Base-by-base conservation (phyloP, 106 monocot species). In the Iris macrosiphon region DNA sequence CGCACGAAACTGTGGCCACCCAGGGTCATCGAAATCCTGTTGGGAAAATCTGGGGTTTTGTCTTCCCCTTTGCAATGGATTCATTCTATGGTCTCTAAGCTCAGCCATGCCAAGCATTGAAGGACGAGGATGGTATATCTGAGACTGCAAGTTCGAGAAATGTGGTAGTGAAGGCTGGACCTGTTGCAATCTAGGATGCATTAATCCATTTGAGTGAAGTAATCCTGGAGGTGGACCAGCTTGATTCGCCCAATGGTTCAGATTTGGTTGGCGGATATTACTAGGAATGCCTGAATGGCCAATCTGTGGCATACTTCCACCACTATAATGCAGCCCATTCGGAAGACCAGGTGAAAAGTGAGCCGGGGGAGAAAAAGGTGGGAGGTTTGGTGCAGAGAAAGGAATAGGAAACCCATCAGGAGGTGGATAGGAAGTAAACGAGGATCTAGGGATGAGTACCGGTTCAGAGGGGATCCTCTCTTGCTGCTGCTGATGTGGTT, bases 241-340 rank as follows among this genome's bases (percentile, higher is more conserved):
- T 39, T 69, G 69, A 49, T 71, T 74, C 40, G 66, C 8, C 76
- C 77, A 60, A 45, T 39, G 53, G 20, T 70, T 77, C 21, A 10
- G 34, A 35, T 35, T 4, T 35, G 57, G 70, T 24, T 31, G 49
- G 18, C 14, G 58, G 59, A 23, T 67, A 37, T 51, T 60, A 12
- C 63, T 42, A 2, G 72, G 38, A 14, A 49, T 38, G 6, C 59
- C 62, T 15, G 62, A 19, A 53, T 72, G 31, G 17, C 55, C 22
- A 63, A 70, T 63, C 7, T 81, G 79, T 50, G 64, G 32, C 28
- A 76, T 65, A 40, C 68, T 72, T 25, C 67, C 70, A 69, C 72
- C 60, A 6, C 2, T 58, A 51, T 65, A 71, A 15, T 60, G 79
- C 27, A 75, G 55, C 26, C 79, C 71, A 70, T 55, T 67, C 62